Evolutionary conservation across 2,329 filamentous ascomycete genomes (phyloP).

Genomic region (Neonectria ditissima): DNA sequence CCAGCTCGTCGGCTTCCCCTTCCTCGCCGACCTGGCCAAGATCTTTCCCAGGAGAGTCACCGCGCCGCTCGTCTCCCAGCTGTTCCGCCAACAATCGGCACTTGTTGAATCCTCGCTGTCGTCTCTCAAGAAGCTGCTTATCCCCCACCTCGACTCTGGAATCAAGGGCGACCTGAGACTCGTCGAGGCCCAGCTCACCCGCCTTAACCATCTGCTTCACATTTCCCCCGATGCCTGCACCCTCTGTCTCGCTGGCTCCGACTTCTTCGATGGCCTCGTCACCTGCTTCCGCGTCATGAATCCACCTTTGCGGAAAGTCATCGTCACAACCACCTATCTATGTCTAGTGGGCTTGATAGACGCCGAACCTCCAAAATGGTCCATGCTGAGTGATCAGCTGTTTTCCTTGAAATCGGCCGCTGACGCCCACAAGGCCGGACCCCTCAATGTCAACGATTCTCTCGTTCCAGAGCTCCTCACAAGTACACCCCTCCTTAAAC

Average conservation of each 20-base stretch:
- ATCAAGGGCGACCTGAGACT: slow-evolving; percentile 65
- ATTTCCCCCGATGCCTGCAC: slow-evolving; percentile 67
- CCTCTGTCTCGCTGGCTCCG: slow-evolving; percentile 84
- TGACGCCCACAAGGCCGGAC: slow-evolving; percentile 70
- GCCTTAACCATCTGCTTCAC: slow-evolving; percentile 73
- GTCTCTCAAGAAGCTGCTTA: slow-evolving; percentile 71
- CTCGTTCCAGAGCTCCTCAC: slow-evolving; percentile 87
- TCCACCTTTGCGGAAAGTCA: slow-evolving; percentile 71
- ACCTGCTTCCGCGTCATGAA: slow-evolving; percentile 74
- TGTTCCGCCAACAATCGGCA: slow-evolving; percentile 65
- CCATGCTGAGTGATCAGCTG: slow-evolving; percentile 83
- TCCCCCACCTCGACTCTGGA: slow-evolving; percentile 71
- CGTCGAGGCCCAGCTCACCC: slow-evolving; percentile 66
- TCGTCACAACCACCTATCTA: slow-evolving; percentile 81
- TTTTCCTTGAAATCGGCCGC: slow-evolving; percentile 82
- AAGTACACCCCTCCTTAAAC: slow-evolving; percentile 78
- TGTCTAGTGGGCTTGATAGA: slow-evolving; percentile 79
- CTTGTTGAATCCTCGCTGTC: slow-evolving; percentile 67
- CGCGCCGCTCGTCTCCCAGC: slow-evolving; percentile 58
- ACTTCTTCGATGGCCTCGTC: slow-evolving; percentile 84
- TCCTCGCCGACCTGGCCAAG: slow-evolving; percentile 76
- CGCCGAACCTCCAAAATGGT: slow-evolving; percentile 74
- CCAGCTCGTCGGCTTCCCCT: slow-evolving; percentile 71
- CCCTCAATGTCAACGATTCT: slow-evolving; percentile 71
- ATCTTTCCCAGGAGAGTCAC: slow-evolving; percentile 74